Evolutionary conservation across 306 rosid species (phyloP).

Genomic region (Delonix regia): DNA sequence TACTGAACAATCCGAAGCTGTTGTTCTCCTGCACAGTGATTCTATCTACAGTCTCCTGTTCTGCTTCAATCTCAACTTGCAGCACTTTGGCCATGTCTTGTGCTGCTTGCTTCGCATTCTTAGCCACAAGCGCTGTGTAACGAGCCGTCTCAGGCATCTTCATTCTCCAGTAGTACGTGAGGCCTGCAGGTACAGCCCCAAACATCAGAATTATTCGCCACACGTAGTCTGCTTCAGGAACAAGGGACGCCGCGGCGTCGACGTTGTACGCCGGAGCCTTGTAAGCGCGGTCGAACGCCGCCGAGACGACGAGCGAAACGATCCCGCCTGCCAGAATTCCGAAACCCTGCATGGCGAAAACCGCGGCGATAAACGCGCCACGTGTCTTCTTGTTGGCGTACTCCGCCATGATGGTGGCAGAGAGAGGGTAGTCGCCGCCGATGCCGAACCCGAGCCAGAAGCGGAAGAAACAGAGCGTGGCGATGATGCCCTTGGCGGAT

Average conservation of each 20-base stretch:
- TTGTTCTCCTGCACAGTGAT: not conserved
- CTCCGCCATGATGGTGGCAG: not conserved
- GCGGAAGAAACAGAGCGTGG: not conserved
- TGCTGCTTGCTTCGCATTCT: conserved; percentile 52
- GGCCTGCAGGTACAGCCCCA: conserved; percentile 12
- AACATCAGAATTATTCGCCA: conserved; percentile 58
- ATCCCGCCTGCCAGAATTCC: not conserved
- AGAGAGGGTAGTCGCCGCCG: conserved; percentile 14
- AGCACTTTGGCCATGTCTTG: conserved; percentile 57
- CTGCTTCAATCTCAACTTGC: conserved; percentile 47
- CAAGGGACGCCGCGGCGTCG: conserved; percentile 20
- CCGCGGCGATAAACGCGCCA: not conserved
- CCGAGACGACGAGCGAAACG: not conserved
- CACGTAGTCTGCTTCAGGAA: conserved; percentile 42
- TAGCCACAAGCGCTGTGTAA: conserved; percentile 56
- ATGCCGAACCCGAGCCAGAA: conserved; percentile 4
- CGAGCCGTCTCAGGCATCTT: conserved; percentile 69
- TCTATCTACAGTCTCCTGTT: conserved; percentile 35
- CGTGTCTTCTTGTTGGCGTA: not conserved
- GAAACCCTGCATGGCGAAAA: not conserved
- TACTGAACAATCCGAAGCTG: conserved; percentile 46
- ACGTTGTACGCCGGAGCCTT: conserved; percentile 32
- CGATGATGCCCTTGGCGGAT: not conserved
- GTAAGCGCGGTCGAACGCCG: conserved; percentile 36
- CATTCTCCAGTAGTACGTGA: conserved; percentile 71